These are phyloP conservation scores for Millerozyma acaciae DNA, from an alignment of 805 yeast genomes.

Conservation along the genomic window DNA sequence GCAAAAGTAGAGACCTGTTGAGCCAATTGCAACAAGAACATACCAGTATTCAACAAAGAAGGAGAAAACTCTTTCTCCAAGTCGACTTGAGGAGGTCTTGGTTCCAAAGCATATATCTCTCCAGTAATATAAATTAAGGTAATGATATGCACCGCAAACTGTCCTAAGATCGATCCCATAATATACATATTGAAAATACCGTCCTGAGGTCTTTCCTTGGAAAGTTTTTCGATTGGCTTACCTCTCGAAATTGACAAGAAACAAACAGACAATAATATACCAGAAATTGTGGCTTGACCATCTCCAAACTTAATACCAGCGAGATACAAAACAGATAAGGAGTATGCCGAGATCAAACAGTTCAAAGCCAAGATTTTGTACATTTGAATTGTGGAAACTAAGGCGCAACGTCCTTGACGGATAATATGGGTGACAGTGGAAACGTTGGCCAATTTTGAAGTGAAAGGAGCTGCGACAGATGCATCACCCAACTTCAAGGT, in stretches of 20 bases:
- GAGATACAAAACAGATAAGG: constrained; percentile 85
- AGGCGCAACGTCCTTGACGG: constrained; percentile 97
- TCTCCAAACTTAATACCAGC: constrained; percentile 99
- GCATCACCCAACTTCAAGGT: constrained; percentile 95
- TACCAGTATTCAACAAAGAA: constrained; percentile 91
- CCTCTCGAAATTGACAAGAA: constrained; percentile 95
- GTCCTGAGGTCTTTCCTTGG: constrained; percentile 94
- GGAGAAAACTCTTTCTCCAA: constrained; percentile 86
- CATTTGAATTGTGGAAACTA: constrained; percentile 97
- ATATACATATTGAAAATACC: constrained; percentile 94
- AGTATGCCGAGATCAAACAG: constrained; percentile 94
- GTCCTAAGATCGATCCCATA: constrained; percentile 97
- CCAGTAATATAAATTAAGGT: constrained; percentile 78
- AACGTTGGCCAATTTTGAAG: constrained; percentile 89
- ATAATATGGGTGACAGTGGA: constrained; percentile 88
- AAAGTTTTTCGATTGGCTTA: constrained; percentile 80
- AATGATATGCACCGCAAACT: constrained; percentile 86
- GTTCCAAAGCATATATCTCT: constrained; percentile 84
- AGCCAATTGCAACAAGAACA: constrained; percentile 87
- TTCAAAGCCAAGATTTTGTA: constrained; percentile 95
- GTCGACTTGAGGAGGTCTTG: constrained; percentile 87
- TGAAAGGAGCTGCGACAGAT: constrained; percentile 98
- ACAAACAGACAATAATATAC: constrained; percentile 86
- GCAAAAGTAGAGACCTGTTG: constrained; percentile 98
- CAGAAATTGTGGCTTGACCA: constrained; percentile 96